phyloP scores from a whole-genome alignment of 2,329 filamentous ascomycete genomes.

The Exophiala spinifera region DNA sequence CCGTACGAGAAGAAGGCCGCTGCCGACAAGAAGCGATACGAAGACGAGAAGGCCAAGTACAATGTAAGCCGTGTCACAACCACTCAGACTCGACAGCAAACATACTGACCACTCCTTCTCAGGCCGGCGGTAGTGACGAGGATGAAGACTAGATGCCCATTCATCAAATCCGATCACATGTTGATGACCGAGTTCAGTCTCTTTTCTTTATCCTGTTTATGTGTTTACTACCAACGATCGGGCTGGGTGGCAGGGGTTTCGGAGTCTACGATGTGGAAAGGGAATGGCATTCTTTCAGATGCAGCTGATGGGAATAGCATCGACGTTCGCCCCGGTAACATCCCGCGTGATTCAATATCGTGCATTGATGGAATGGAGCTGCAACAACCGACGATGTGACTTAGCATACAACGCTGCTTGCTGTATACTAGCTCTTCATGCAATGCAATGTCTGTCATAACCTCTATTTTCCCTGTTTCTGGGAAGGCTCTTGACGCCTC shows the following conservation, averaged over 20 bases:
- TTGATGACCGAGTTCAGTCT: conserved; percentile 3
- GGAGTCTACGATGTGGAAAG: conserved; percentile 19
- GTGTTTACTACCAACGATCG: conserved; percentile 24
- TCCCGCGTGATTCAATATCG: not conserved
- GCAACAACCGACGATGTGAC: conserved; percentile 19
- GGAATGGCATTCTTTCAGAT: conserved; percentile 19
- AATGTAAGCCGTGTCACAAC: conserved; percentile 54
- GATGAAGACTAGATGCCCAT: conserved; percentile 18
- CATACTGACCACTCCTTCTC: not conserved
- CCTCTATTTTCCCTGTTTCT: too few relatives aligned
- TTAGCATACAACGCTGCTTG: conserved; percentile 19
- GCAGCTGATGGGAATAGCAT: conserved; percentile 15
- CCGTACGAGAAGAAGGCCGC: conserved; percentile 97
- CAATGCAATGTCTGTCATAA: conserved; percentile 20
- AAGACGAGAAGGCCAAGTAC: conserved; percentile 95
- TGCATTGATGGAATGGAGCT: conserved; percentile 8
- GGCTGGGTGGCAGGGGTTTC: conserved; percentile 23
- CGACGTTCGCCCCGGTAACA: not conserved
- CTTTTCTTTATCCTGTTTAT: conserved; percentile 20
- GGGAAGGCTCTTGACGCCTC: too few relatives aligned
- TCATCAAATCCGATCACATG: not conserved
- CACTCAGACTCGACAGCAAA: not conserved
- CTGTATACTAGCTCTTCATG: conserved; percentile 28
- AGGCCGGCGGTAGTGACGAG: conserved; percentile 16
- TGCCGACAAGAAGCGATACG: conserved; percentile 97